Evolutionary conservation across 176 grass and related monocot species (phyloP).

Genomic region (Oryza brachyantha): DNA sequence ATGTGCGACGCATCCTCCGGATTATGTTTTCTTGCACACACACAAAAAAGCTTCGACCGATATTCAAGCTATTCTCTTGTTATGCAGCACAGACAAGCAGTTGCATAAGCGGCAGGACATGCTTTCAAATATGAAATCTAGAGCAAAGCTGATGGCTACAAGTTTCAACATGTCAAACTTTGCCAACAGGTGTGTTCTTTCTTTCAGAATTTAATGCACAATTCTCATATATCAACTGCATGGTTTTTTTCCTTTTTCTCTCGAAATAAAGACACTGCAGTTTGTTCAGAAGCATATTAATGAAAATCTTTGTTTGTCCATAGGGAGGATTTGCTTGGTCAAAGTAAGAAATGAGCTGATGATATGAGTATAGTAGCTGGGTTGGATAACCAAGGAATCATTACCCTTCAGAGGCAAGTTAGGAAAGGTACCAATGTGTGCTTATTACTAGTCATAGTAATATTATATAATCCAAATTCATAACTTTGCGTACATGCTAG

Average conservation of each 20-base stretch:
- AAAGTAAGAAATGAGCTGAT: slow-evolving; percentile 63
- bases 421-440: slow-evolving; percentile 93
- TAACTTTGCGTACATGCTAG: no score
- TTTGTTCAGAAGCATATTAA: background rate
- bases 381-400: slow-evolving; percentile 90
- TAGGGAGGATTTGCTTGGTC: slow-evolving; percentile 92
- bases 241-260: background rate
- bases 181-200: slow-evolving; percentile 72
- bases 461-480: no score
- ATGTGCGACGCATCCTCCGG: background rate
- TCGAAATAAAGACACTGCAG: background rate
- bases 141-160: slow-evolving; percentile 79
- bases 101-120: slow-evolving; percentile 79
- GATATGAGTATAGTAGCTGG: slow-evolving; percentile 77
- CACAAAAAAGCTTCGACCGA: background rate
- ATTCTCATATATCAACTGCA: background rate
- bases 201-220: background rate
- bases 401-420: slow-evolving; percentile 93
- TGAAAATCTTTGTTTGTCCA: slow-evolving; percentile 13
- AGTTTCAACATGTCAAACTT: slow-evolving; percentile 85
- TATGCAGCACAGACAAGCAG: slow-evolving; percentile 78
- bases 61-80: background rate
- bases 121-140: slow-evolving; percentile 76
- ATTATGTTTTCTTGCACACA: background rate
- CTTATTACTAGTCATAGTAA: no score